A percentile compares a stretch with the other conserved stretches of the same genome.
Conservation (phyloP, 495 filamentous ascomycete species). For the Cercophora samala region DNA sequence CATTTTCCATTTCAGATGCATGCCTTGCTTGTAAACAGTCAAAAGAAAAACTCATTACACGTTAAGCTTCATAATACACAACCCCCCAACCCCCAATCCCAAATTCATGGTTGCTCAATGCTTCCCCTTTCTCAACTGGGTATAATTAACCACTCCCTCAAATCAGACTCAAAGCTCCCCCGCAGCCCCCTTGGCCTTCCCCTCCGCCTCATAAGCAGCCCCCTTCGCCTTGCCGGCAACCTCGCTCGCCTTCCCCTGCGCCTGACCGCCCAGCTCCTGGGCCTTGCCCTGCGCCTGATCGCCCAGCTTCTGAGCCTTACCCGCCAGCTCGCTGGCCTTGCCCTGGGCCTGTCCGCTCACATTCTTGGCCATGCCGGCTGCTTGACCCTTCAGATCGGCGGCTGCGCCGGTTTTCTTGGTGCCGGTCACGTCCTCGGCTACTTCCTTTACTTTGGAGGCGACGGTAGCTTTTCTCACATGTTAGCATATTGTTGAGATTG, state of each 20-base stretch:
- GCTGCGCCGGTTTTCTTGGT: constrained; percentile 14
- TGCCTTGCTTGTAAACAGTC: too few species aligned
- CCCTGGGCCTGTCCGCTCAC: constrained; percentile 33
- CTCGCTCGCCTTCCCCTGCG: constrained; percentile 32
- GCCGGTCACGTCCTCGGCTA: constrained; percentile 23
- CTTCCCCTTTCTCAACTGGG: too few species aligned
- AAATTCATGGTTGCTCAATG: too few species aligned
- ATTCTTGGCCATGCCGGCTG: constrained; percentile 32
- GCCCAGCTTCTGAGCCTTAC: constrained; percentile 34
- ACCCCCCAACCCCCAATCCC: too few species aligned
- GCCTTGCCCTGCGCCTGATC: constrained; percentile 34
- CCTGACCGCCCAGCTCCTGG: constrained; percentile 27
- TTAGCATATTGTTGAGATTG: too few species aligned
- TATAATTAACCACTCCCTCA: constrained; percentile 17
- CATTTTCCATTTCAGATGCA: too few species aligned
- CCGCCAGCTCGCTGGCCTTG: constrained; percentile 31
- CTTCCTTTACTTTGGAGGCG: constrained; percentile 45
- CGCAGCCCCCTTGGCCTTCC: constrained; percentile 32
- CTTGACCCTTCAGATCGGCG: constrained; percentile 17
- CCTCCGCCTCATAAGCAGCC: constrained; percentile 35
- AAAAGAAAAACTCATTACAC: too few species aligned
- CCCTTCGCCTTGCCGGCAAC: constrained; percentile 26
- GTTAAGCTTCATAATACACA: too few species aligned
- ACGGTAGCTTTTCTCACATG: constrained; percentile 37
- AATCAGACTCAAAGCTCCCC: constrained; percentile 33